Percentiles rank a stretch among this genome's conserved stretches.
These are phyloP conservation scores for Lentinula detonsa DNA, from an alignment of 768 basidiomycete species.

Conservation along the genomic window DNA sequence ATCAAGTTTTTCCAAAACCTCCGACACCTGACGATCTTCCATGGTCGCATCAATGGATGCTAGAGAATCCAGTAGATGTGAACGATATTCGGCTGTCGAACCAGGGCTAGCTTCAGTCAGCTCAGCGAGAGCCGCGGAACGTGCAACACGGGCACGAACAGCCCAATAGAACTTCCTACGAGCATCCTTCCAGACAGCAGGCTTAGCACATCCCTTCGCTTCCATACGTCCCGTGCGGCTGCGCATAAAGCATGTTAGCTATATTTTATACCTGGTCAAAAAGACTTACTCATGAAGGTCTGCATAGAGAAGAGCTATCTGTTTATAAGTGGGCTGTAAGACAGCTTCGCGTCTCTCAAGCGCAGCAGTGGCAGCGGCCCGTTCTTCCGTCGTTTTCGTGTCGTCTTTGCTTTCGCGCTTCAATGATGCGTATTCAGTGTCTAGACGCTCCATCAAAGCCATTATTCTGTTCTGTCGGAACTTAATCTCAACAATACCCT, in stretches of 20 bases:
- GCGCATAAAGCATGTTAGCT: conserved; percentile 1
- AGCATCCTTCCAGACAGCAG: conserved; percentile 82
- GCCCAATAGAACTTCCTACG: conserved; percentile 94
- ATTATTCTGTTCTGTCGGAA: conserved; percentile 93
- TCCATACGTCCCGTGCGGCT: conserved; percentile 96
- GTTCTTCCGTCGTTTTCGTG: conserved; percentile 69
- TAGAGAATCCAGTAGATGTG: conserved; percentile 56
- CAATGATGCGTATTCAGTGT: conserved; percentile 71
- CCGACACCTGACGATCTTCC: conserved; percentile 52
- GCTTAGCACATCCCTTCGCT: conserved; percentile 91
- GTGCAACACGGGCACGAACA: conserved; percentile 74
- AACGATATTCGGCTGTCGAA: conserved; percentile 60
- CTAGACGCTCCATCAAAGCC: conserved; percentile 88
- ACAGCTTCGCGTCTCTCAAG: conserved; percentile 72
- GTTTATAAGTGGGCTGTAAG: conserved; percentile 87
- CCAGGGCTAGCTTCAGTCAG: conserved; percentile 71
- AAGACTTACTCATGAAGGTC: conserved; percentile 88
- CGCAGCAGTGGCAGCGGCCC: conserved; percentile 58
- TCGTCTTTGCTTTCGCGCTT: conserved; percentile 78
- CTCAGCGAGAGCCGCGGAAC: conserved; percentile 54
- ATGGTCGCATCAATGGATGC: conserved; percentile 46
- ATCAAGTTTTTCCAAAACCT: conserved; percentile 67
- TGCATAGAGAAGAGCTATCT: conserved; percentile 89
- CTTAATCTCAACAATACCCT: conserved; percentile 97
- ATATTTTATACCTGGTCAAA: conserved; percentile 5